Percentiles rank a stretch among this genome's conserved stretches.
Evolutionary conservation across 2,329 filamentous ascomycete genomes (phyloP).

Genomic region (Xylaria sp.): DNA sequence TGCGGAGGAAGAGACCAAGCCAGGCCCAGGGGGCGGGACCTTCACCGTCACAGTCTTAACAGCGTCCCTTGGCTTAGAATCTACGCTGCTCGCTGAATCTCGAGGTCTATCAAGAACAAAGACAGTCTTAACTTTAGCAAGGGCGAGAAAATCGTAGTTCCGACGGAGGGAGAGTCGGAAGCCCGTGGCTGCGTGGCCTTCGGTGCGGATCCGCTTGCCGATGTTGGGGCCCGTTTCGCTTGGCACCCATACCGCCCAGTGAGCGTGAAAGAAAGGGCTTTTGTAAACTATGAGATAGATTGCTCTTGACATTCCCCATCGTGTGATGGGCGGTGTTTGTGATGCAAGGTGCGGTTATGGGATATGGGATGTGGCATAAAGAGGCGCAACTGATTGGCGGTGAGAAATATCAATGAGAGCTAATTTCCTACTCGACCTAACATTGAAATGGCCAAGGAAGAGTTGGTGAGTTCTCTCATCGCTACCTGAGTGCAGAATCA

Average conservation of each 20-base stretch:
- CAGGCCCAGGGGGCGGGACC: constrained; percentile 11
- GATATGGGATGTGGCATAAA: background rate
- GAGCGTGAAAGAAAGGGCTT: constrained; percentile 18
- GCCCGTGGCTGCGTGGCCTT: constrained; percentile 13
- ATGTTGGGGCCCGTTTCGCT: background rate
- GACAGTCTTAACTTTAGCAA: background rate
- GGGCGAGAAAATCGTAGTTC: constrained; percentile 7
- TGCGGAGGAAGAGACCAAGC: constrained; percentile 4
- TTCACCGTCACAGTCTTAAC: constrained; percentile 8
- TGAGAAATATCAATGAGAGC: background rate
- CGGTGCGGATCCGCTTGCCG: constrained; percentile 17
- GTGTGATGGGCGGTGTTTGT: background rate
- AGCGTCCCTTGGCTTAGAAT: constrained; percentile 9
- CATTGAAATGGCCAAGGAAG: too few relatives aligned
- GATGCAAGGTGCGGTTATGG: background rate
- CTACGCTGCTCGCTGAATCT: background rate
- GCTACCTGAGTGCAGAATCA: background rate
- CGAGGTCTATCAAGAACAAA: constrained; percentile 4
- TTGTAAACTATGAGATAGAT: constrained; percentile 19
- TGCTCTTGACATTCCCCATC: background rate
- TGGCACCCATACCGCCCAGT: constrained; percentile 21
- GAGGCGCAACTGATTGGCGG: background rate
- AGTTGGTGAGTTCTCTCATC: background rate
- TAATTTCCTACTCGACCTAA: background rate
- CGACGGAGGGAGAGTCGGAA: constrained; percentile 24